A percentile compares a stretch with the other conserved stretches of the same genome.
Evolutionary conservation across 2,329 filamentous ascomycete genomes (phyloP).

Genomic region (Alternaria sp.): DNA sequence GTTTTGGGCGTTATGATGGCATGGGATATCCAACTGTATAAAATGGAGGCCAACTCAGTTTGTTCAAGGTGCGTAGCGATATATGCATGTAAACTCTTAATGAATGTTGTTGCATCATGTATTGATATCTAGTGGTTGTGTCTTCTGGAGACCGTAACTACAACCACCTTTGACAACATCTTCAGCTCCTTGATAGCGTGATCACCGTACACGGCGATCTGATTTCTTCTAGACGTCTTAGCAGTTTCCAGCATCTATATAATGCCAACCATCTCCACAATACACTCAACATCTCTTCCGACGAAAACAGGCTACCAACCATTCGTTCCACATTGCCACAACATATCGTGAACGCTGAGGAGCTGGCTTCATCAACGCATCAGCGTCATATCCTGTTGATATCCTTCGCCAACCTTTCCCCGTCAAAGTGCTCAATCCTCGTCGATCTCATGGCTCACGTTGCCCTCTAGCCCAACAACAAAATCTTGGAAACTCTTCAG

Average conservation of each 20-base stretch:
- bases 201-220: not conserved
- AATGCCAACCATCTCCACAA: not conserved
- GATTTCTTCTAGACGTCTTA: not conserved
- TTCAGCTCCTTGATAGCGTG: not conserved
- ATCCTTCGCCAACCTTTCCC: not conserved
- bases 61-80: constrained; percentile 4
- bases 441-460: not conserved
- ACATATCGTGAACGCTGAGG: not conserved
- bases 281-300: not conserved
- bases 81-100: not conserved
- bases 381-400: not conserved
- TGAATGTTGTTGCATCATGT: not conserved
- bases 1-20: constrained; percentile 14
- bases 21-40: constrained; percentile 3
- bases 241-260: not conserved
- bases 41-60: not conserved
- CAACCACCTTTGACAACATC: not conserved
- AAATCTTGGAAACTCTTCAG: not conserved
- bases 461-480: not conserved
- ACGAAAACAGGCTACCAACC: not conserved
- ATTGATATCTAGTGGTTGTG: not conserved
- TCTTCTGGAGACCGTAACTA: not conserved
- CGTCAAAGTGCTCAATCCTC: not conserved
- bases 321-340: not conserved
- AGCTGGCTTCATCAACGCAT: not conserved